phyloP scores from a whole-genome alignment of 1,139 yeast species.

The Candida dubliniensis region DNA sequence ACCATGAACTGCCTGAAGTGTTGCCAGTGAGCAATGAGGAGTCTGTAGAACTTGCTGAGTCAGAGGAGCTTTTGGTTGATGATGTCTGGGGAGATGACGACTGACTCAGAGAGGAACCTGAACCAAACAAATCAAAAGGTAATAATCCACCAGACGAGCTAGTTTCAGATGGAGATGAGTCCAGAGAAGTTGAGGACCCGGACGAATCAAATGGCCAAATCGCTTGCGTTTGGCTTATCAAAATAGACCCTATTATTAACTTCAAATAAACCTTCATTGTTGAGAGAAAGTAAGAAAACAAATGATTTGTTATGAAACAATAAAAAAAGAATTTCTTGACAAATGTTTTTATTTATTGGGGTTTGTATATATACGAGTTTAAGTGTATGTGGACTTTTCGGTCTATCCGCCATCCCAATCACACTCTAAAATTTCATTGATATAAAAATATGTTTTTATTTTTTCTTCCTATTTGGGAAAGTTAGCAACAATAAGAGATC shows the following conservation, averaged over 20 bases:
- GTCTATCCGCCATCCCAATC: too few species aligned
- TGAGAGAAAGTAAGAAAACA: not conserved
- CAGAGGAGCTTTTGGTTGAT: not conserved
- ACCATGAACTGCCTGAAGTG: not conserved
- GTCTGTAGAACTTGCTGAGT: not conserved
- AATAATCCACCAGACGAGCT: constrained; percentile 1
- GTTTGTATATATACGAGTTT: too few species aligned
- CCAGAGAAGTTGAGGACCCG: not conserved
- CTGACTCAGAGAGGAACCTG: not conserved
- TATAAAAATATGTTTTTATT: too few species aligned
- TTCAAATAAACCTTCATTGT: not conserved
- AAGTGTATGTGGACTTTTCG: too few species aligned
- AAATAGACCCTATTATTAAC: not conserved
- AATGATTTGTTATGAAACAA: too few species aligned
- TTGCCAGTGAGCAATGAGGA: not conserved
- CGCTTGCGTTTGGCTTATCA: constrained; percentile 1
- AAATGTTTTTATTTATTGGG: too few species aligned
- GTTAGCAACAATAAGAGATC: not conserved
- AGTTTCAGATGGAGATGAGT: constrained; percentile 4
- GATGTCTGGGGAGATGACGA: not conserved
- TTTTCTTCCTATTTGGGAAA: not conserved
- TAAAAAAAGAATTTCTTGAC: too few species aligned
- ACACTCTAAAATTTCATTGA: too few species aligned
- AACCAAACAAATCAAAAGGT: not conserved
- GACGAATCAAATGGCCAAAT: constrained; percentile 14